Base-by-base conservation (phyloP, 495 filamentous ascomycete genomes). In the Mytilinidion resinicola region DNA sequence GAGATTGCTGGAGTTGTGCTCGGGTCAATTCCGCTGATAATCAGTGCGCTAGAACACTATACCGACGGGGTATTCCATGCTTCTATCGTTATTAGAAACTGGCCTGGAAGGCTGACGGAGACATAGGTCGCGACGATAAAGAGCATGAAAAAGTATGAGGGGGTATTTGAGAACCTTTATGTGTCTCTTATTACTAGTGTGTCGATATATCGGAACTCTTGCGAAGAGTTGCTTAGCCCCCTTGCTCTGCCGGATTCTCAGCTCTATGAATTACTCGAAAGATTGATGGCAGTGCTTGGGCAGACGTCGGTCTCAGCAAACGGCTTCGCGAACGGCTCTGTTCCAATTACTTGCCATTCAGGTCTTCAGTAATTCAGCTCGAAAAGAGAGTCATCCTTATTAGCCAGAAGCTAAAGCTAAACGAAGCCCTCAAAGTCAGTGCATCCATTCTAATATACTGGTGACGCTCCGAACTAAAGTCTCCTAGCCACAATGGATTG, bases 151-250 rank as follows among this genome's bases (percentile, higher is more conserved):
- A 30, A 53, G 21, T 59, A 41, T 53, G 56, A 59, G 33, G 25
- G 8, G 12, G 56, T 59, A 12, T 59, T 59, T 49, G 48, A 53
- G n/a, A 39, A 59, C 56, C 47, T 59, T 19, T 33, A 53, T 15
- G 53, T 35, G 34, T 38, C 19, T 21, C 53, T 59, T 37, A 38
- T n/a, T 54, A 38, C 56, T 9, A 38, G 42, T 5, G 12, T 59
- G 8, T 30, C n/a, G 11, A 59, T 59, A 17, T 59, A 56, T 17
- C 14, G 20, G 19, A 42, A 59, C 36, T 52, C 66, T 14, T 65
- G 69, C 35, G 47, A 62, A 21, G 35, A 55, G 30, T 59, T 74
- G 20, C 63, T 74, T 41, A 52, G 61, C 9, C 64, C 62, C 15
- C 48, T 66, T 8, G 58, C 30, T 20, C 53, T 62, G 9, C 38